Base-by-base conservation (phyloP, 2,329 filamentous ascomycete species). In the Onygenales sp. region DNA sequence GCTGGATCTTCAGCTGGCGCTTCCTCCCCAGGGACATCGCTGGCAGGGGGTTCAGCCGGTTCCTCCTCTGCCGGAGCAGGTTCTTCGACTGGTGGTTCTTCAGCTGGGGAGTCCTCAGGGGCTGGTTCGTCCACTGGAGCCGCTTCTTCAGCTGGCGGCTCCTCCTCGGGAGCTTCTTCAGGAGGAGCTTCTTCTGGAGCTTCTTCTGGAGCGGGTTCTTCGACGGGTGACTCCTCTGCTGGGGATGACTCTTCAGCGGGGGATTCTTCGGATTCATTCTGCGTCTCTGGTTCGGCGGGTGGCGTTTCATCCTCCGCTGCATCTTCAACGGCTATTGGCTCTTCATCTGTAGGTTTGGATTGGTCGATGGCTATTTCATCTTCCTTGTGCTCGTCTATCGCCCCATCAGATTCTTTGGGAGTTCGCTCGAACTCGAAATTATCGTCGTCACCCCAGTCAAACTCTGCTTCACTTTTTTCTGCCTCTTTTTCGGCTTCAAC, bases 381-480 rank as follows among this genome's bases (percentile, higher is more conserved):
- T 7, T 40, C 51, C 13, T 53, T 49, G 39, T 56, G 51, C 32
- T 59, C 58, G 52, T 44, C 57, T 33, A 62, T 59, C 49, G 62
- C 61, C 34, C 63, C 59, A 33, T 61, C 46, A 53, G 67, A 59
- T 51, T 55, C 53, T 8, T 55, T 52, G 10, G 49, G 17, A 3
- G 11, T 31, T 5, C 4, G 6, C 14, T 39, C 21, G 10, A 40
- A 4, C 7, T 14, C 2, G 13, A 39, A 14, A 17, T 21, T 39
- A 3, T 49, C 36, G 21, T 49, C 36, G 21, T 49, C 49, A 13
- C 56, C 53, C 39, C 58, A 54, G 27, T 59, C 58, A 51, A 44
- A 56, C 34, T 62, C 60, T 49, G 63, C 62, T 33, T 63, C 58
- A 36, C 61, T 45, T 52, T 67, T 60, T 54, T 55, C 53, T 10